phyloP scores from a whole-genome alignment of 192 early-diverging fungal genomes.

The Podila verticillata region DNA sequence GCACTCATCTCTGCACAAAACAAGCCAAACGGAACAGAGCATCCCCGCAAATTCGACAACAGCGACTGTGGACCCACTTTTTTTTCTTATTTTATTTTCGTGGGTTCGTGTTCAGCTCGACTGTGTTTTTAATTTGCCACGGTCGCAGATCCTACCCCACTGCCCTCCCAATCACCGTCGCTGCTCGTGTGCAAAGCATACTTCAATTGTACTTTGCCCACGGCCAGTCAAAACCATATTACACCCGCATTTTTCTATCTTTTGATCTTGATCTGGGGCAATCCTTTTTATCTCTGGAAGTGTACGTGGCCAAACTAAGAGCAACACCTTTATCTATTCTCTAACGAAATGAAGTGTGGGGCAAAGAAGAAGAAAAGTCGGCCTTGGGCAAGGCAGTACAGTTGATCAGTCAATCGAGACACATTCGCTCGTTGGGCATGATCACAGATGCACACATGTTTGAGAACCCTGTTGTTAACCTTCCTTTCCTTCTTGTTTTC shows the following conservation, averaged over 20 bases:
- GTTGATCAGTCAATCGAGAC: no score
- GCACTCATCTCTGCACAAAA: no score
- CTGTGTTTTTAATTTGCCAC: no score
- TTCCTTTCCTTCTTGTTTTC: background rate
- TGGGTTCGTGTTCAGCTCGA: slow-evolving; percentile 1
- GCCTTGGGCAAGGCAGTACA: no score
- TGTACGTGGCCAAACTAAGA: background rate
- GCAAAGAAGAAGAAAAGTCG: background rate
- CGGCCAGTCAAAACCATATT: background rate
- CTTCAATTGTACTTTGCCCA: slow-evolving; percentile 1
- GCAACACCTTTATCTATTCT: background rate
- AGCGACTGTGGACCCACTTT: slow-evolving; percentile 3
- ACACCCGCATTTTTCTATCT: slow-evolving; percentile 3
- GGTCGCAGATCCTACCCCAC: background rate
- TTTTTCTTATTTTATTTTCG: slow-evolving; percentile 5
- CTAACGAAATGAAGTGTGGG: no score
- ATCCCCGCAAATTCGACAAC: slow-evolving; percentile 3
- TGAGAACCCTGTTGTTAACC: background rate
- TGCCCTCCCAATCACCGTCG: background rate
- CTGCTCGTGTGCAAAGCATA: background rate
- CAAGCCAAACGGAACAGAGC: background rate
- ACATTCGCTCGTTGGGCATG: no score
- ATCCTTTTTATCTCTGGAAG: background rate
- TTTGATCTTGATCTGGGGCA: background rate
- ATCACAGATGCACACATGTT: background rate